Evolutionary conservation across 257 asterid species (phyloP), one percentile per base, ranked within the genome.

Genomic region (Catharanthus roseus): DNA sequence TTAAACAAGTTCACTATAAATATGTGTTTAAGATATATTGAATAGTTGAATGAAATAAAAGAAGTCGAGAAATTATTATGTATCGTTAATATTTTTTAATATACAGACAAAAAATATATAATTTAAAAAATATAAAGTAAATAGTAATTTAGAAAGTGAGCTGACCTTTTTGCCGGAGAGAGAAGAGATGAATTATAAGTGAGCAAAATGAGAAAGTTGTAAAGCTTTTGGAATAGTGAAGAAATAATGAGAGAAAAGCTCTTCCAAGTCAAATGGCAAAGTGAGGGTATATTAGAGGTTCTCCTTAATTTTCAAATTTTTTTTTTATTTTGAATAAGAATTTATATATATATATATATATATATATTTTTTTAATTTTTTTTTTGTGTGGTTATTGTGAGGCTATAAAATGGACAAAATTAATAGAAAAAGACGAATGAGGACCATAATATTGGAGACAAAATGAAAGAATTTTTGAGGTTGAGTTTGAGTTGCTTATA

Each of bases 301-400:
- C 10, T 23, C 3, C 29, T 58, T 29, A n/a, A n/a, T n/a, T n/a
- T n/a, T n/a, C n/a, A n/a, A n/a, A n/a, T n/a, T n/a, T n/a, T n/a
- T n/a, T 29, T 15, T 24, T 56, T 26, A 9, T 56, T 10, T 10
- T 42, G 47, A 42, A 42, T 42, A 28, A 7, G 19, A 56, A 56
- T 47, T 47, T 47, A 38, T 42, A 1, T 42, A 1, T 42, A 1
- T 6, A 1, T 38, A 3, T 38, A 3, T 38, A 3, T 38, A 3
- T 38, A 3, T 38, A 3, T 38, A 2, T 38, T 7, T 42, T 42
- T 42, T 42, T 42, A 4, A 3, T 42, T 44, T 12, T 21, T 44
- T 19, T n/a, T 60, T 58, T 71, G 34, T 73, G 77, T 66, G 50
- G 73, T 4, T 34, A 16, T 53, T n/a, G 73, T 69, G 51, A 53